Percentiles rank a stretch among this genome's conserved stretches.
Evolutionary conservation across 192 early-diverging fungal species (phyloP).

Genomic region (Physocladia obscura): DNA sequence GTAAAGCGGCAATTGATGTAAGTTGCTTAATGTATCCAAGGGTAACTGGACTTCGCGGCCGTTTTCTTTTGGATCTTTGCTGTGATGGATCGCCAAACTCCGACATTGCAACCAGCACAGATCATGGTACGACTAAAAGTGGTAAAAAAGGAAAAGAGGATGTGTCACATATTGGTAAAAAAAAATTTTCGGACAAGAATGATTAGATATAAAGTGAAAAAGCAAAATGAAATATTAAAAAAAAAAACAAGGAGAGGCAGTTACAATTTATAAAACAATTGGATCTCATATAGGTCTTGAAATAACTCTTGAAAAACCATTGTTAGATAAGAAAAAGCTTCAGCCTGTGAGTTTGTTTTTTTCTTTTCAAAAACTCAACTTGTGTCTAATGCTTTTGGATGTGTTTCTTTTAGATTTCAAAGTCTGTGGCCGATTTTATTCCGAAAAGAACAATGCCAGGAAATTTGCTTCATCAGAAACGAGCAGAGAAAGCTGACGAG

Average conservation of each 20-base stretch:
- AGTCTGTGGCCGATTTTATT: constrained; percentile 58
- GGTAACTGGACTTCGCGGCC: constrained; percentile 47
- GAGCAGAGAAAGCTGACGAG: constrained; percentile 49
- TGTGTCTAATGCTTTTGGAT: not conserved
- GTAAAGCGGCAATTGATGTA: constrained; percentile 44
- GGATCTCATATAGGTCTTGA: constrained; percentile 47
- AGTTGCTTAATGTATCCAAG: constrained; percentile 48
- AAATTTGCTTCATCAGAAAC: constrained; percentile 44
- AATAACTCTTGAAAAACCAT: constrained; percentile 46
- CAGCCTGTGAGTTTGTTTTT: constrained; percentile 45
- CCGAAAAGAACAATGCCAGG: constrained; percentile 46
- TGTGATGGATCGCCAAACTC: not conserved
- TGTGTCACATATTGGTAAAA: not conserved
- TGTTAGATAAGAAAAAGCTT: constrained; percentile 59
- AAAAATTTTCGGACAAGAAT: no score
- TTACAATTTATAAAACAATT: constrained; percentile 44
- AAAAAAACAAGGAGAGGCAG: no score
- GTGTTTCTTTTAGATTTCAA: constrained; percentile 44
- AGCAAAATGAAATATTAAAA: no score
- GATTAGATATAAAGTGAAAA: no score
- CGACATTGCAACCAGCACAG: not conserved
- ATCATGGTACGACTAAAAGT: not conserved
- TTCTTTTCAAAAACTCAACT: not conserved
- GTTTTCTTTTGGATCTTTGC: constrained; percentile 26
- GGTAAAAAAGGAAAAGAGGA: constrained; percentile 13